Base-by-base conservation (phyloP, 2,329 filamentous ascomycete genomes). In the Colletotrichum phormii region DNA sequence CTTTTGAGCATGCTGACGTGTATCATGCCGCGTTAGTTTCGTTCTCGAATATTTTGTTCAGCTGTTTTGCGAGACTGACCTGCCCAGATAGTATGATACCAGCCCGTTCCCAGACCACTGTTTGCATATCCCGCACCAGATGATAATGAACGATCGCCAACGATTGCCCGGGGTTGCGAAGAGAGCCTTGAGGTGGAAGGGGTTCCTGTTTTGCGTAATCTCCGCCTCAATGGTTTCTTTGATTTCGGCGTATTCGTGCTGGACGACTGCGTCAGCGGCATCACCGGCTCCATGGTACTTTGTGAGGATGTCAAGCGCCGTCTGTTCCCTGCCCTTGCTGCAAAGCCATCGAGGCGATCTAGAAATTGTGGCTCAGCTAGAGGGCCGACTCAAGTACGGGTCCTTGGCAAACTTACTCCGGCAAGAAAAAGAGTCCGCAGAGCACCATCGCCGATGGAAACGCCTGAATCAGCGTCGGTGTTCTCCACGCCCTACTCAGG, bases 231-330 rank as follows among this genome's bases (percentile, higher is more conserved):
- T 79, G 0, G 78, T 77, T 0, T 74, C 71, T 4, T 72, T 81
- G 78, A 87, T 87, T 64, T 88, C 86, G 13, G 83, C 82, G 75
- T 87, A 87, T 75, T 90, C 87, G 24, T 88, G 80, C 75, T 87
- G 85, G 6, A 90, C 89, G 65, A 90, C 83, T 0, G 86, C 84
- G 0, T 84, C 86, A 60, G 82, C 80, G 2, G 84, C 84, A 75
- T 89, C 85, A 2, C 89, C 90, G 63, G 92, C 86, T 15, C 87
- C 89, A 75, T 91, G 91, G 76, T 88, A 92, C 75, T 88, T 89
- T 22, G 86, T 85, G 72, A 93, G 84, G 22, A 89, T 83, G 2
- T 89, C 88, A 29, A 88, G 85, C 0, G 82, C 78, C 0, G 84
- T 83, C 75, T 89, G 84, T 67, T 73, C 66, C 24, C 13, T 70